These are phyloP conservation scores for Gossypium herbaceum DNA, from an alignment of 345 rosid species.

Conservation along the genomic window DNA sequence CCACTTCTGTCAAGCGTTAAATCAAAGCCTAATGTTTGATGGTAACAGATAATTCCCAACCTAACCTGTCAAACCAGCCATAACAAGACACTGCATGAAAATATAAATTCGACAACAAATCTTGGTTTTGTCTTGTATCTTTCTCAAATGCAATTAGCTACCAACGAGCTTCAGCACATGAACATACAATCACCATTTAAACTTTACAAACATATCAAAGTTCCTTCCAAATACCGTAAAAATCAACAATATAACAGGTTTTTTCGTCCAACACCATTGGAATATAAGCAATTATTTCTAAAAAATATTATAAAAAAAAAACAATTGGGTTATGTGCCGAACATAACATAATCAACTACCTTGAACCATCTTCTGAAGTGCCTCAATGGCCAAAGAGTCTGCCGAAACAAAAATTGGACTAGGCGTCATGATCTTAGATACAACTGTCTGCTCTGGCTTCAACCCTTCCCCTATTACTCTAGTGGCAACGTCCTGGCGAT, in stretches of 20 bases:
- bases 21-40: too few species aligned
- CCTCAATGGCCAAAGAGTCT: constrained; percentile 85
- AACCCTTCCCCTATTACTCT: constrained; percentile 94
- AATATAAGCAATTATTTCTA: not conserved
- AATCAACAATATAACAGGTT: not conserved
- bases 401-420: constrained; percentile 85
- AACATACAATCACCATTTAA: not conserved
- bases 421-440: constrained; percentile 90
- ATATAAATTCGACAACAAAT: not conserved
- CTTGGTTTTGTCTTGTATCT: not conserved
- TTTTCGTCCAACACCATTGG: not conserved
- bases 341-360: constrained; percentile 30
- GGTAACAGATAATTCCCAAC: not conserved
- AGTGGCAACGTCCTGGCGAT: constrained; percentile 56
- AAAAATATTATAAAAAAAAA: not conserved
- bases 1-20: not conserved
- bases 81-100: not conserved
- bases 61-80: not conserved
- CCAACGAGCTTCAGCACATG: not conserved
- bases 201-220: not conserved
- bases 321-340: not conserved
- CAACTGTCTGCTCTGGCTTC: constrained; percentile 82
- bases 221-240: not conserved
- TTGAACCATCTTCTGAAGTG: constrained; percentile 97
- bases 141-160: not conserved